These are phyloP conservation scores for Alternaria conjuncta DNA, from an alignment of 2,329 filamentous ascomycete species.

Conservation along the genomic window DNA sequence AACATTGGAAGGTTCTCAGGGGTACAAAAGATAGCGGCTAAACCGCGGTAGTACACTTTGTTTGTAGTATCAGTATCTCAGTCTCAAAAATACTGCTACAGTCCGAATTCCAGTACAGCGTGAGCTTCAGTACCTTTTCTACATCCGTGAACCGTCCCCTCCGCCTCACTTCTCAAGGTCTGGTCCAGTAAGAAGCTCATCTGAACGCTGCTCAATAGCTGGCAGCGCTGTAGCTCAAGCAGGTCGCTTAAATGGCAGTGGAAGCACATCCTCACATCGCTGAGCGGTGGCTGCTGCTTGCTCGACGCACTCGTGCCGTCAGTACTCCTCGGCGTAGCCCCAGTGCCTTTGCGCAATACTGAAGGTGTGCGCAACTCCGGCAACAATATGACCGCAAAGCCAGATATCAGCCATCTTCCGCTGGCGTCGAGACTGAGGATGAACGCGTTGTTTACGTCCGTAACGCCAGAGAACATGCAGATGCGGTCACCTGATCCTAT, in stretches of 20 bases:
- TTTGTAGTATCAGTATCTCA: no score
- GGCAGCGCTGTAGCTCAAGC: slow-evolving; percentile 19
- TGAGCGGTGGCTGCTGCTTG: background rate
- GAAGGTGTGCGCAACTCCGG: slow-evolving; percentile 9
- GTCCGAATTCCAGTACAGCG: slow-evolving; percentile 1
- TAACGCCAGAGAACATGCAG: slow-evolving; percentile 14
- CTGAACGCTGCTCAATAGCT: slow-evolving; percentile 11
- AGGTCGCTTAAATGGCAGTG: slow-evolving; percentile 24
- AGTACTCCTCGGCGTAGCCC: background rate
- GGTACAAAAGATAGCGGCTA: no score
- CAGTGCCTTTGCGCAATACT: background rate
- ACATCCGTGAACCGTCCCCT: slow-evolving; percentile 4
- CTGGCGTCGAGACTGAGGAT: slow-evolving; percentile 3
- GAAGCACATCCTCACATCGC: slow-evolving; percentile 10
- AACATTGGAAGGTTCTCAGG: no score
- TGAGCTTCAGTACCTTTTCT: background rate
- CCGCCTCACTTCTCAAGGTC: background rate
- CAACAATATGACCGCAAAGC: slow-evolving; percentile 14
- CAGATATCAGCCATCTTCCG: slow-evolving; percentile 12
- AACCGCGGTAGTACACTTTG: no score
- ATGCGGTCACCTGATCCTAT: slow-evolving; percentile 10
- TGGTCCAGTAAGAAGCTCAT: slow-evolving; percentile 13
- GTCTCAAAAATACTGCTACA: no score
- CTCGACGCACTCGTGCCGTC: background rate
- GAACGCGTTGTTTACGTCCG: slow-evolving; percentile 13